Evolutionary conservation across 495 filamentous ascomycete species (phyloP).

Genomic region (Talaromyces ruber): DNA sequence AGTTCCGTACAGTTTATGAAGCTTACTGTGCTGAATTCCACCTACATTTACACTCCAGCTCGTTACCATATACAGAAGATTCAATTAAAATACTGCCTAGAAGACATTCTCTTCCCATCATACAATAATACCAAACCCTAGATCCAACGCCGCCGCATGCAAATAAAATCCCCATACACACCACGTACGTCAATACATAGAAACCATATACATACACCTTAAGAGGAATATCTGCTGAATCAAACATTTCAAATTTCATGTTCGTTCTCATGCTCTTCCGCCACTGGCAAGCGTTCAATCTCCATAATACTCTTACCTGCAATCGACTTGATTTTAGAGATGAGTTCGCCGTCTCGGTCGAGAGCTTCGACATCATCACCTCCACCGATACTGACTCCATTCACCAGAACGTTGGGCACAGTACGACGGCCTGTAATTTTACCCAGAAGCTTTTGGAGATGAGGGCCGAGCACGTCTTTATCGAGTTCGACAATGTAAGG

Average conservation of each 20-base stretch:
- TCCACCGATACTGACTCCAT: constrained; percentile 83
- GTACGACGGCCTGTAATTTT: constrained; percentile 72
- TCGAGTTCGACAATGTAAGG: constrained; percentile 92
- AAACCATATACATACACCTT: background rate
- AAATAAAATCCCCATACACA: background rate
- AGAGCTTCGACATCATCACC: constrained; percentile 76
- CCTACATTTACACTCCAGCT: background rate
- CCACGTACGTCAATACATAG: background rate
- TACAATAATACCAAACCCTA: background rate
- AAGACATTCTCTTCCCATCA: background rate
- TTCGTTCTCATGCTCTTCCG: background rate
- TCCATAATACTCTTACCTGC: constrained; percentile 62
- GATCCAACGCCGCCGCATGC: background rate
- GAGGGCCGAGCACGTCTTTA: constrained; percentile 60
- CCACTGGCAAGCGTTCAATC: constrained; percentile 14
- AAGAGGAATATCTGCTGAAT: background rate
- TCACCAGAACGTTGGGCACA: constrained; percentile 86
- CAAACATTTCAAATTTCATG: background rate
- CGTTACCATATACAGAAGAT: background rate
- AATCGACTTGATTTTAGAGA: constrained; percentile 61
- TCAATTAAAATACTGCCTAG: background rate
- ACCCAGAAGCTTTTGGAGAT: constrained; percentile 59
- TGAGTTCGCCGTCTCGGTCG: constrained; percentile 58
- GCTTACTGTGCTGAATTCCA: no score
- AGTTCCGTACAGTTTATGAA: no score